phyloP scores from a whole-genome alignment of 1,284 basidiomycete genomes.

The Malassezia slooffiae region DNA sequence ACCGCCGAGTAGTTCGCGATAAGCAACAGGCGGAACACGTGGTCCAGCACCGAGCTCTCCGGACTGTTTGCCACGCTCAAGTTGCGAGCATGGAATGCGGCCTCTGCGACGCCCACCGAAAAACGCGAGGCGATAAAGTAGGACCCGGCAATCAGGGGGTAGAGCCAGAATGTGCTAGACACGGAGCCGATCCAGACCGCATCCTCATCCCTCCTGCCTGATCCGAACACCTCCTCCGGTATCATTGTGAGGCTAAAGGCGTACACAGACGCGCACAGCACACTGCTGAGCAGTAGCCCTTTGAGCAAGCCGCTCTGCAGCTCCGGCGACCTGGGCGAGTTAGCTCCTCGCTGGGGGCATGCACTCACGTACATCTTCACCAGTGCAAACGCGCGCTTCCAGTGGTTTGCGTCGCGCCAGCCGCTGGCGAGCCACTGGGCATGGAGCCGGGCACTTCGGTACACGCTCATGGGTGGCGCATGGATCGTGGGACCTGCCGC shows the following conservation, averaged over 20 bases:
- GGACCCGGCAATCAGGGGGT: slow-evolving; percentile 38
- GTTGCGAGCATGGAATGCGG: slow-evolving; percentile 26
- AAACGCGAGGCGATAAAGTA: slow-evolving; percentile 42
- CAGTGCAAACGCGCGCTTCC: slow-evolving; percentile 22
- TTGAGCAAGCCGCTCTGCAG: slow-evolving; percentile 35
- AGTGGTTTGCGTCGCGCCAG: slow-evolving; percentile 31
- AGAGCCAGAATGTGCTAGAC: slow-evolving; percentile 38
- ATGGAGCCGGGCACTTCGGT: slow-evolving; percentile 22
- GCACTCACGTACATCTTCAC: slow-evolving; percentile 5
- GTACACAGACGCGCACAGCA: slow-evolving; percentile 31
- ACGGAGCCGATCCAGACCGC: slow-evolving; percentile 18
- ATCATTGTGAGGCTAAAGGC: slow-evolving; percentile 42
- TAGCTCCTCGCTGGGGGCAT: too few species aligned
- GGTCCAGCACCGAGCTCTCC: slow-evolving; percentile 9
- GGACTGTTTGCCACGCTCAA: not conserved
- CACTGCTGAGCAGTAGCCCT: slow-evolving; percentile 33
- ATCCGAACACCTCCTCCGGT: slow-evolving; percentile 15
- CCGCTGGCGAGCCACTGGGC: slow-evolving; percentile 31
- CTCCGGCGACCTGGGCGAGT: slow-evolving; percentile 21
- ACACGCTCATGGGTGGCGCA: slow-evolving; percentile 19
- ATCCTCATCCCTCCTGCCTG: slow-evolving; percentile 5
- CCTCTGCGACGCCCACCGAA: slow-evolving; percentile 39
- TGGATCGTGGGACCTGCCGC: slow-evolving; percentile 33
- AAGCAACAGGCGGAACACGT: slow-evolving; percentile 33
- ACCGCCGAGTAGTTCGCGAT: slow-evolving; percentile 34